Evolutionary conservation across 2,329 filamentous ascomycete genomes (phyloP), one percentile per base, ranked within the genome.

Genomic region (Talaromyces sp.): DNA sequence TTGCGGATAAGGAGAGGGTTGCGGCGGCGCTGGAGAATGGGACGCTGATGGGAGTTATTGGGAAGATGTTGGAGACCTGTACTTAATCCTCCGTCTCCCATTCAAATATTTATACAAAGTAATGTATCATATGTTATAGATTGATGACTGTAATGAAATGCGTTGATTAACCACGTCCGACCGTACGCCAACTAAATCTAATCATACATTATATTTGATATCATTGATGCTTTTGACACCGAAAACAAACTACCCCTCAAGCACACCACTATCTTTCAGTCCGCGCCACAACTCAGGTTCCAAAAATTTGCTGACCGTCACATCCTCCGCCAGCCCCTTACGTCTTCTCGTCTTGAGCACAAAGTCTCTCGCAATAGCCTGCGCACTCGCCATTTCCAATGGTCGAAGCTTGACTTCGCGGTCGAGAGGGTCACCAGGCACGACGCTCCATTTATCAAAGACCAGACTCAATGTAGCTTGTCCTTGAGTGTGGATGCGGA

Each of bases 401-500:
- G 93, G 92, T 59, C 91, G 85, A 64, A 95, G 82, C 69, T 92
- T 87, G 68, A 96, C 89, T 67, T 93, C 90, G 73, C 89, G 90
- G 78, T 99, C 95, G 39, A 99, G 85, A 47, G 95, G 95, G 77
- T 99, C 95, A 63, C 95, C 95, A 1, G 95, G 95, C 1, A 99
- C 94, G 67, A 98, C 92, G 73, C 86, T 93, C 95, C 95, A 99
- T 69, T 91, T 89, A 75, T 99, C 95, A 78, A 99, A 99, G 13
- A 96, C 92, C 41, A 99, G 85, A 71, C 89, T 93, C 62, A 98
- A 88, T 73, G 92, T 93, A 64, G 93, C 93, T 76, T 93, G 90
- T 61, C 95, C 94, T 81, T 97, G 92, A 0, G 94, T 97, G 79
- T 97, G 93, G 74, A 98, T 98, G 68, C 95, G 86, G 65, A 99